These are phyloP conservation scores for Secale cereale DNA, from an alignment of 176 grass and related monocot species.

Conservation along the genomic window DNA sequence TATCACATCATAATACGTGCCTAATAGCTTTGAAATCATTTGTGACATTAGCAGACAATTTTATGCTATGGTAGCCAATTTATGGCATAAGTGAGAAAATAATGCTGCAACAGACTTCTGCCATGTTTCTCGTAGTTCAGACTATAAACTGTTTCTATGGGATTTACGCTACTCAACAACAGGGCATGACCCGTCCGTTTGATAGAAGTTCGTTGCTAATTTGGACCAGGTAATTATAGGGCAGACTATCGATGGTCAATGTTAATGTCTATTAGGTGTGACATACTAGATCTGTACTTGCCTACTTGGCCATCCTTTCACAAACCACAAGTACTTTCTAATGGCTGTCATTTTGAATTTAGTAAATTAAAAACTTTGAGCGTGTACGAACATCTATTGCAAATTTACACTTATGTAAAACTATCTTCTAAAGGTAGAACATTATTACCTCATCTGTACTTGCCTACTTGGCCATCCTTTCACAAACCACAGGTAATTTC, in stretches of 20 bases:
- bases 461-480: background rate
- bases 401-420: no score
- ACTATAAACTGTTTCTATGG: background rate
- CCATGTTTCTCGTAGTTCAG: background rate
- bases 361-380: no score
- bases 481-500: slow-evolving; percentile 5
- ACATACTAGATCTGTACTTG: background rate
- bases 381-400: no score
- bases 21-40: slow-evolving; percentile 1
- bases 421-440: no score
- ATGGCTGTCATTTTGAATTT: background rate
- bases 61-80: background rate
- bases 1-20: no score
- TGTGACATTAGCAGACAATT: slow-evolving; percentile 5
- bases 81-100: background rate
- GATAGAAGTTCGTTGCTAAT: background rate
- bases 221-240: background rate
- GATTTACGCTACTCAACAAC: slow-evolving; percentile 1
- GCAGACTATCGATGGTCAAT: background rate
- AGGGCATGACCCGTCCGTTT: background rate
- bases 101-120: background rate
- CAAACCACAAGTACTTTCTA: background rate
- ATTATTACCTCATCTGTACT: background rate
- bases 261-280: background rate
- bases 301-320: background rate